A percentile compares a stretch with the other conserved stretches of the same genome.
These are phyloP conservation scores for Colletotrichum cereale DNA, from an alignment of 2,329 filamentous ascomycete species.

Conservation along the genomic window DNA sequence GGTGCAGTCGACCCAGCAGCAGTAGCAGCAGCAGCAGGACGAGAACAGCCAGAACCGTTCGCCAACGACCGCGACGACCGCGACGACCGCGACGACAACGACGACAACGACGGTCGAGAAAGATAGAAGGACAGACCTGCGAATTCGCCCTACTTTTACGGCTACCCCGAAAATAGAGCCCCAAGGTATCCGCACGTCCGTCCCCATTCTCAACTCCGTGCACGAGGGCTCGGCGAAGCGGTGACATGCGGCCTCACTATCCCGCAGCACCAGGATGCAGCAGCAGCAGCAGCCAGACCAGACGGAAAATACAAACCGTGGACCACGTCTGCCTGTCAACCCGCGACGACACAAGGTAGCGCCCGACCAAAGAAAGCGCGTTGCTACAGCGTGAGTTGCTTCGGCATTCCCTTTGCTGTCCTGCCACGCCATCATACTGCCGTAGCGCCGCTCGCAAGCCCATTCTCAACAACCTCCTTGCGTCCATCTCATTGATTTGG, in stretches of 20 bases:
- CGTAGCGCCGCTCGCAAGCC: neutral
- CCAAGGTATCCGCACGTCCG: neutral
- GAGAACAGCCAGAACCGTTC: neutral
- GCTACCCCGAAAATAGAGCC: neutral
- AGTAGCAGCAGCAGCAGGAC: neutral
- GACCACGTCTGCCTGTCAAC: conserved; percentile 61
- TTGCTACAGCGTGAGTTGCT: conserved; percentile 61
- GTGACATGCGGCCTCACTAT: conserved; percentile 38
- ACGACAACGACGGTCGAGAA: neutral
- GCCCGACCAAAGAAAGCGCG: conserved; percentile 61
- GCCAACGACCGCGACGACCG: neutral
- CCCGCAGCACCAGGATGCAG: conserved; percentile 38
- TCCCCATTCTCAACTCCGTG: neutral
- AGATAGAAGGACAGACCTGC: neutral
- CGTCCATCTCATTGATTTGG: neutral
- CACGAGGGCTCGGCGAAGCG: conserved; percentile 20
- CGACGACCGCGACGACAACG: too few species aligned
- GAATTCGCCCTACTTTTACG: neutral
- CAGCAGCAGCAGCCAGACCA: conserved; percentile 35
- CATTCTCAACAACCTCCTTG: neutral
- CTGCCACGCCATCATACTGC: neutral
- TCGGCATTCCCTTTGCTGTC: neutral
- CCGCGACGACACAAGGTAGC: conserved; percentile 62
- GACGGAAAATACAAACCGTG: conserved; percentile 42
- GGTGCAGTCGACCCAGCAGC: neutral